Conservation (phyloP, 495 filamentous ascomycete genomes). For the Saxispiralis lemnorum region DNA sequence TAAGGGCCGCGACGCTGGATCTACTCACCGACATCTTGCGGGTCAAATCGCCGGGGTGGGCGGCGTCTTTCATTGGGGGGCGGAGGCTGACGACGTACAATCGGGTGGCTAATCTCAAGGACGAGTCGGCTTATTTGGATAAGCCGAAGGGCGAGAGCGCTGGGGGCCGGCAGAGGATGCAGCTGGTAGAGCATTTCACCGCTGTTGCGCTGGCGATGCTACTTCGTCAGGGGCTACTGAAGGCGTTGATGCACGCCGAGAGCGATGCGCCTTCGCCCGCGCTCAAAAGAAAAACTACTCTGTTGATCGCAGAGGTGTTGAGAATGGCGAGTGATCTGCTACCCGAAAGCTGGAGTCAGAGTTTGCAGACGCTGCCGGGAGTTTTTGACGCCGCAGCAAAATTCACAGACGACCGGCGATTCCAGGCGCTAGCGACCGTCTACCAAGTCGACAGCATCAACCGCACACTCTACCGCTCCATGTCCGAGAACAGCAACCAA, state of each 20-base stretch:
- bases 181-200: slow-evolving; percentile 82
- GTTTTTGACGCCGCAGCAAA: slow-evolving; percentile 58
- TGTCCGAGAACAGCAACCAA: slow-evolving; percentile 18
- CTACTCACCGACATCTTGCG: slow-evolving; percentile 77
- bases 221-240: slow-evolving; percentile 60
- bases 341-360: slow-evolving; percentile 56
- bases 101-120: slow-evolving; percentile 71
- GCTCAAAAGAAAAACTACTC: slow-evolving; percentile 70
- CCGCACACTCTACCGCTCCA: slow-evolving; percentile 73
- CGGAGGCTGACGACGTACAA: slow-evolving; percentile 82
- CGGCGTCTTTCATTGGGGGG: slow-evolving; percentile 83
- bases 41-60: slow-evolving; percentile 93
- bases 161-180: slow-evolving; percentile 51
- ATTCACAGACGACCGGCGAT: slow-evolving; percentile 52
- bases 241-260: slow-evolving; percentile 45
- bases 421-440: slow-evolving; percentile 65
- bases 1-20: slow-evolving; percentile 53
- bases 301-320: slow-evolving; percentile 76
- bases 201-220: slow-evolving; percentile 75
- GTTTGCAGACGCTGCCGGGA: slow-evolving; percentile 69
- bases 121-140: slow-evolving; percentile 33
- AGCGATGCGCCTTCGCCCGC: slow-evolving; percentile 56
- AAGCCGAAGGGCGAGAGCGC: slow-evolving; percentile 31
- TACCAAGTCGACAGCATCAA: slow-evolving; percentile 98
- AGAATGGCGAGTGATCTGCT: slow-evolving; percentile 74